Base-by-base conservation (phyloP, 2,329 filamentous ascomycete species). In the Ophiocordyceps sinensis region DNA sequence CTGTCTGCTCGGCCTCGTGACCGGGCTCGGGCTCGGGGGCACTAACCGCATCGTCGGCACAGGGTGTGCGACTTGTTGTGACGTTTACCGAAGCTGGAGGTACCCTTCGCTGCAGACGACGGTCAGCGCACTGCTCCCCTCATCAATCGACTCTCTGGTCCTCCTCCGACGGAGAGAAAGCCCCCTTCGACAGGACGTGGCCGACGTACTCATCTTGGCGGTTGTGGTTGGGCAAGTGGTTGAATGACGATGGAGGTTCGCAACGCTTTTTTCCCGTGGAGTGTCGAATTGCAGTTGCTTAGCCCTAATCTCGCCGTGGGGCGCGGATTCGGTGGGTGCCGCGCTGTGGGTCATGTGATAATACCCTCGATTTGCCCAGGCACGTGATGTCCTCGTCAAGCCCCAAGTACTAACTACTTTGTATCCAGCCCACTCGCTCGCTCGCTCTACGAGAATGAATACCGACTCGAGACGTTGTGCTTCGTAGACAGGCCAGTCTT, bases 51-150 rank as follows among this genome's bases (percentile, higher is more conserved):
- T 74, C 88, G 88, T 79, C 88, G 83, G 85, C 88, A 95, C 70
- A 95, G 75, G 68, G 82, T 87, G 81, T 95, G 88, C 76, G 87
- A 86, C 82, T 94, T 94, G 80, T 89, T 94, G 78, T 93, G 86
- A 79, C 86, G 66, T 63, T 71, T 71, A 63, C 67, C 67, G 59
- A 71, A 71, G 60, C 67, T 71, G 59, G 68, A 70, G 56, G 70
- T 73, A 67, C 70, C 70, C 69, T 73, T 73, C 56, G 69, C 69
- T 73, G 53, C 56, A 60, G 50, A 48, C 42, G 37, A 46, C 41
- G 36, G 49, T 56, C 54, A 54, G 55, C 47, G 47, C 45, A 42
- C 42, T 26, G 23, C 9, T 19, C 19, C 19, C 23, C 23, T 5
- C 23, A 26, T 26, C 23, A 26, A 26, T 26, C 23, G 23, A 26